These are phyloP conservation scores for Corynespora cassiicola DNA, from an alignment of 2,329 filamentous ascomycete genomes.

Conservation along the genomic window DNA sequence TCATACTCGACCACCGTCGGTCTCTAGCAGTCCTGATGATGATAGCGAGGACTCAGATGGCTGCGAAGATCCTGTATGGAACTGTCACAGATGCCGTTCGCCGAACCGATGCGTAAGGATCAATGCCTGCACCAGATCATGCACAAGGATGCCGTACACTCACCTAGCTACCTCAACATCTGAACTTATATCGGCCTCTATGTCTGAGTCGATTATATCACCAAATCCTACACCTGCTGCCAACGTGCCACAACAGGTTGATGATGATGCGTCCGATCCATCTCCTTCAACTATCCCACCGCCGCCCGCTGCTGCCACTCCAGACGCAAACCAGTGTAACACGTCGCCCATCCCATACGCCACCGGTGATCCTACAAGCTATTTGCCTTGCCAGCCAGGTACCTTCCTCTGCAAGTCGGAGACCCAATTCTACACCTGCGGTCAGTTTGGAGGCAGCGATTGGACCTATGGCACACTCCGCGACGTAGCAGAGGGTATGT, in stretches of 20 bases:
- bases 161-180: not conserved
- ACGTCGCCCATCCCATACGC: constrained; percentile 14
- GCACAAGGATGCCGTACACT: constrained; percentile 8
- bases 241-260: too few species aligned
- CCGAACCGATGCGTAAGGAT: constrained; percentile 15
- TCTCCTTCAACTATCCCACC: too few species aligned
- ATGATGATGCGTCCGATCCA: too few species aligned
- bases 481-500: constrained; percentile 42
- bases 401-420: constrained; percentile 48
- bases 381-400: constrained; percentile 46
- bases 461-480: constrained; percentile 41
- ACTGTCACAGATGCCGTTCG: constrained; percentile 8
- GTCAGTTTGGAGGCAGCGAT: constrained; percentile 15
- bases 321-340: not conserved
- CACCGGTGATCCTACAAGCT: constrained; percentile 31
- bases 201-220: too few species aligned
- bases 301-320: too few species aligned
- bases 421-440: constrained; percentile 45
- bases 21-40: not conserved
- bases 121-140: constrained; percentile 18
- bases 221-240: too few species aligned
- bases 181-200: too few species aligned
- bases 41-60: constrained; percentile 1
- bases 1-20: constrained; percentile 2
- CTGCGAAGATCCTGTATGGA: constrained; percentile 9